These are phyloP conservation scores for Allium sativum DNA, from an alignment of 106 monocot species.

Conservation along the genomic window DNA sequence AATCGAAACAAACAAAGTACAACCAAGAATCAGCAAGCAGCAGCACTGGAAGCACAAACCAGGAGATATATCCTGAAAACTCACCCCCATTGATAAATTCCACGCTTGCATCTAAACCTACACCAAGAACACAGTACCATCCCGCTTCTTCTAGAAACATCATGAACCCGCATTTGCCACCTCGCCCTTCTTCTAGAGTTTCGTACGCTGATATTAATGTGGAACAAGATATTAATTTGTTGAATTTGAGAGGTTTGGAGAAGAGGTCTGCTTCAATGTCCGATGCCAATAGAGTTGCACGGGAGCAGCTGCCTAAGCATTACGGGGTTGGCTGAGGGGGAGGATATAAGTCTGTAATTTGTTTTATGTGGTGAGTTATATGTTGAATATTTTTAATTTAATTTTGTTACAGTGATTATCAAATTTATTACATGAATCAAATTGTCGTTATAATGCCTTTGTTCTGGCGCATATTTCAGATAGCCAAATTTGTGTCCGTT, in stretches of 20 bases:
- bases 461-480: too few relatives aligned
- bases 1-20: too few relatives aligned
- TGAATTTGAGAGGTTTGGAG: background rate
- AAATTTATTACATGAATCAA: too few relatives aligned
- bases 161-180: background rate
- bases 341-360: background rate
- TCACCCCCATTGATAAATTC: too few relatives aligned
- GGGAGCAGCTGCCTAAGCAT: background rate
- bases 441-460: too few relatives aligned
- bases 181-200: background rate
- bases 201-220: background rate
- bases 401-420: too few relatives aligned
- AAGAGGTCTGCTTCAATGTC: conserved; percentile 4
- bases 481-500: too few relatives aligned
- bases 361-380: too few relatives aligned
- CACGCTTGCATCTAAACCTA: background rate
- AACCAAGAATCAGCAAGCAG: too few relatives aligned
- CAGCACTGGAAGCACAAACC: too few relatives aligned
- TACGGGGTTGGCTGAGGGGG: background rate
- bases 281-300: background rate
- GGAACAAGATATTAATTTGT: background rate
- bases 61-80: too few relatives aligned
- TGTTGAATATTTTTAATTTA: too few relatives aligned
- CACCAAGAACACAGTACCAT: conserved; percentile 1
- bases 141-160: background rate